Evolutionary conservation across 169 alveolate species (phyloP).

Genomic region (Plasmodium fragile): DNA sequence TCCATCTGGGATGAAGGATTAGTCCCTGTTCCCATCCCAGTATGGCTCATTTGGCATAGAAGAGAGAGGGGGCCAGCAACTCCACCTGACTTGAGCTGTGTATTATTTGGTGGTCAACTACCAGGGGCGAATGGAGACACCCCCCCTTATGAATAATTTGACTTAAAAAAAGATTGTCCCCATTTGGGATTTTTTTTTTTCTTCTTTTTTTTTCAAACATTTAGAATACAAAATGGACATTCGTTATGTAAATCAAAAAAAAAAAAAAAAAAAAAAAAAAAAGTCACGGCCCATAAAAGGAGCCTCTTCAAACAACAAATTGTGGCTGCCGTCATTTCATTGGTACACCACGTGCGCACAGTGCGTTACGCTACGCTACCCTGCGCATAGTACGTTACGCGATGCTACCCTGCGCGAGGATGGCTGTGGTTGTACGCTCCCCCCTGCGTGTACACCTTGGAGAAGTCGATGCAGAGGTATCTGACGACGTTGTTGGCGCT

Average conservation of each 20-base stretch:
- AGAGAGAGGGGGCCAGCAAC: not conserved
- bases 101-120: not conserved
- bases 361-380: not conserved
- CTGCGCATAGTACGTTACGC: not conserved
- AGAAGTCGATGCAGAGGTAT: conserved; percentile 58
- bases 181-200: conserved; percentile 5
- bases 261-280: not conserved
- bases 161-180: not conserved
- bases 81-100: not conserved
- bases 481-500: conserved; percentile 19
- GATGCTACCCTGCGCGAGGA: not conserved
- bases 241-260: not conserved
- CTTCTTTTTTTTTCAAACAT: not conserved
- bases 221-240: not conserved
- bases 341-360: not conserved
- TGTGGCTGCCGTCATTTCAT: not conserved
- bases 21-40: not conserved
- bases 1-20: not conserved
- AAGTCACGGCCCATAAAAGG: not conserved
- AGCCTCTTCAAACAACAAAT: not conserved
- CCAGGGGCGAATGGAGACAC: not conserved
- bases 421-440: not conserved
- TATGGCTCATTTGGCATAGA: not conserved
- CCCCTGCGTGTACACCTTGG: not conserved
- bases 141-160: not conserved